Evolutionary conservation across 805 yeast genomes (phyloP).

Genomic region (Peterozyma xylosa): DNA sequence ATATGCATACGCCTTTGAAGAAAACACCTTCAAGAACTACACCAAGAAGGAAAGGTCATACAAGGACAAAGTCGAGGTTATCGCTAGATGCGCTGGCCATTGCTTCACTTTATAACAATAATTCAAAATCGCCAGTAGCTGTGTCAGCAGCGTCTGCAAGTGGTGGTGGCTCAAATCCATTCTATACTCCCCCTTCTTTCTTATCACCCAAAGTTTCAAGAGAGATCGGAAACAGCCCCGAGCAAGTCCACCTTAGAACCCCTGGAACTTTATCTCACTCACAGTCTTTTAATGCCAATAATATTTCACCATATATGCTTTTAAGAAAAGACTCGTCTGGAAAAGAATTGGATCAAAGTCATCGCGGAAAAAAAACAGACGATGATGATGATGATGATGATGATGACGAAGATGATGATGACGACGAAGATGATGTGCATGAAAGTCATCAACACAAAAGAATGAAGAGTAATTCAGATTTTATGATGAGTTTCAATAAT

Average conservation of each 20-base stretch:
- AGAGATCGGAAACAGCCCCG: constrained; percentile 12
- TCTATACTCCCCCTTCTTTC: constrained; percentile 37
- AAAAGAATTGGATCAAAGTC: neutral
- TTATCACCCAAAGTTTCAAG: constrained; percentile 29
- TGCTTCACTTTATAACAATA: constrained; percentile 10
- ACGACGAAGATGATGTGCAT: constrained; percentile 8
- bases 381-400: constrained; percentile 6
- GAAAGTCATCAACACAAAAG: constrained; percentile 7
- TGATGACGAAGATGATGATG: constrained; percentile 9
- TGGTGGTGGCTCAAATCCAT: constrained; percentile 32
- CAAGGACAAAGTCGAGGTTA: constrained; percentile 31
- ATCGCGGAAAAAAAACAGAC: constrained; percentile 13
- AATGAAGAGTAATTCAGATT: constrained; percentile 1
- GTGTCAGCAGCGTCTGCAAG: constrained; percentile 26
- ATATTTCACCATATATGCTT: constrained; percentile 9
- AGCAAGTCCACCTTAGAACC: constrained; percentile 12
- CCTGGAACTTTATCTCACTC: constrained; percentile 2
- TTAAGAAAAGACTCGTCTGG: constrained; percentile 1
- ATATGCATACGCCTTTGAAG: constrained; percentile 23
- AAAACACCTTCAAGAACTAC: constrained; percentile 15
- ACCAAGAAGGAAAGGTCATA: constrained; percentile 27
- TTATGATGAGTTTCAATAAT: neutral
- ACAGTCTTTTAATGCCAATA: neutral
- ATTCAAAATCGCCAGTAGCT: constrained; percentile 12
- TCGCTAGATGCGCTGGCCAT: constrained; percentile 27